These are phyloP conservation scores for Taphrina wiesneri DNA, from an alignment of 1,139 yeast species.

Conservation along the genomic window DNA sequence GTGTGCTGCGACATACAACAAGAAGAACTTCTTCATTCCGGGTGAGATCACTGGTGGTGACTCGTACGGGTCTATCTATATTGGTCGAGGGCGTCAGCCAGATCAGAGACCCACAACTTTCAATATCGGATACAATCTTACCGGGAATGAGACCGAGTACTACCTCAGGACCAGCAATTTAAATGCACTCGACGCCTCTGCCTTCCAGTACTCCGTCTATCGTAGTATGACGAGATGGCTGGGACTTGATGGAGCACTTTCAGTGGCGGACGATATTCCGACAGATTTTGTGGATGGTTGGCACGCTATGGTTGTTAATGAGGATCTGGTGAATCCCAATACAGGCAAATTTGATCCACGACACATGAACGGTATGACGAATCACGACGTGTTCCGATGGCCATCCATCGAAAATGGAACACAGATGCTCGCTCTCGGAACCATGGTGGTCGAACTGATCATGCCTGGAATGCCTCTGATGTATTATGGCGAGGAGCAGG, in stretches of 20 bases:
- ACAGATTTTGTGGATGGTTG: slow-evolving; percentile 33
- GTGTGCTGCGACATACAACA: slow-evolving; percentile 32
- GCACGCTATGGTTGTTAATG: slow-evolving; percentile 32
- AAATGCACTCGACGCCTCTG: slow-evolving; percentile 34
- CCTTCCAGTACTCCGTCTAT: slow-evolving; percentile 36
- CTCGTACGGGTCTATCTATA: slow-evolving; percentile 35
- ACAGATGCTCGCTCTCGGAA: slow-evolving; percentile 24
- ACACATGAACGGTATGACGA: slow-evolving; percentile 36
- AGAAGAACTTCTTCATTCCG: slow-evolving; percentile 36
- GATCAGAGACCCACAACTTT: slow-evolving; percentile 30
- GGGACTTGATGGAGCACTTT: slow-evolving; percentile 33
- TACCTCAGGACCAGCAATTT: slow-evolving; percentile 19
- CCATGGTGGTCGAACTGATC: slow-evolving; percentile 33
- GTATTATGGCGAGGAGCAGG: slow-evolving; percentile 38
- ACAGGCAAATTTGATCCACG: slow-evolving; percentile 36
- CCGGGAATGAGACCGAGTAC: slow-evolving; percentile 26
- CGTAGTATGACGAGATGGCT: slow-evolving; percentile 32
- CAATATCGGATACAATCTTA: slow-evolving; percentile 22
- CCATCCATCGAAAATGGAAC: slow-evolving; percentile 33
- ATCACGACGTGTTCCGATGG: slow-evolving; percentile 38
- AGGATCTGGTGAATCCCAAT: slow-evolving; percentile 35
- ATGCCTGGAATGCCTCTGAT: slow-evolving; percentile 35
- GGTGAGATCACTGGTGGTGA: slow-evolving; percentile 37
- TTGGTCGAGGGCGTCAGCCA: slow-evolving; percentile 37
- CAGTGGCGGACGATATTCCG: slow-evolving; percentile 28